These are phyloP conservation scores for Pythium monospermum DNA, from an alignment of 352 stramenopile genomes.

Conservation along the genomic window DNA sequence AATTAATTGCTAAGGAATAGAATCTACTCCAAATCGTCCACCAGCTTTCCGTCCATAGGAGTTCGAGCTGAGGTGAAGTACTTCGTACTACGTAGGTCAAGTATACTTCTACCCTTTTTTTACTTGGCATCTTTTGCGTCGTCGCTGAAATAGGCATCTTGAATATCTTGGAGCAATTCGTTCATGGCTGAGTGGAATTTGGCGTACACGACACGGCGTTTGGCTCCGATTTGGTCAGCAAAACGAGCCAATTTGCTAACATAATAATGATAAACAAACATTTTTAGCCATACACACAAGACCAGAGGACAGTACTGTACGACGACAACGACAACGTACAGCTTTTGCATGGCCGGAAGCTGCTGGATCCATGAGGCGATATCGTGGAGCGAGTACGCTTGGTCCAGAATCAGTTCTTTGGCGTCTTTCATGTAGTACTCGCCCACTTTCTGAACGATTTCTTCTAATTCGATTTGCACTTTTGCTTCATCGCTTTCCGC, in stretches of 20 bases:
- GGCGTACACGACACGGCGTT: slow-evolving; percentile 41
- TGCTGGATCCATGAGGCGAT: slow-evolving; percentile 73
- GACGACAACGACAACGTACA: slow-evolving; percentile 28
- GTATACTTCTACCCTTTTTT: slow-evolving; percentile 11
- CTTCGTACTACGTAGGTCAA: no score
- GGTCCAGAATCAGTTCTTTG: slow-evolving; percentile 66
- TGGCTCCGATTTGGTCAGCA: slow-evolving; percentile 65
- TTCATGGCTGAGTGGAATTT: slow-evolving; percentile 78
- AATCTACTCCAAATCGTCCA: no score
- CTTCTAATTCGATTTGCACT: slow-evolving; percentile 65
- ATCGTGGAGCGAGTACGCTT: slow-evolving; percentile 64
- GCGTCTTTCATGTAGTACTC: slow-evolving; percentile 79
- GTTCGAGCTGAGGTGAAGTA: no score
- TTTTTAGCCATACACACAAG: no score
- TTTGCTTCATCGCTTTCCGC: slow-evolving; percentile 46
- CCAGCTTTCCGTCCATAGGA: no score
- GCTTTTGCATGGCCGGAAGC: slow-evolving; percentile 77
- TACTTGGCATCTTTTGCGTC: slow-evolving; percentile 50
- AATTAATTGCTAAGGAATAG: no score
- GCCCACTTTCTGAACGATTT: slow-evolving; percentile 71
- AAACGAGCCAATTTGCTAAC: slow-evolving; percentile 76
- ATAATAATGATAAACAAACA: not conserved
- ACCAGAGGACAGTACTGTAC: not conserved
- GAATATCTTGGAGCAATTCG: slow-evolving; percentile 62
- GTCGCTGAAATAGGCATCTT: slow-evolving; percentile 47